phyloP scores from a whole-genome alignment of 1,284 basidiomycete species.

The Pascua guehoae region DNA sequence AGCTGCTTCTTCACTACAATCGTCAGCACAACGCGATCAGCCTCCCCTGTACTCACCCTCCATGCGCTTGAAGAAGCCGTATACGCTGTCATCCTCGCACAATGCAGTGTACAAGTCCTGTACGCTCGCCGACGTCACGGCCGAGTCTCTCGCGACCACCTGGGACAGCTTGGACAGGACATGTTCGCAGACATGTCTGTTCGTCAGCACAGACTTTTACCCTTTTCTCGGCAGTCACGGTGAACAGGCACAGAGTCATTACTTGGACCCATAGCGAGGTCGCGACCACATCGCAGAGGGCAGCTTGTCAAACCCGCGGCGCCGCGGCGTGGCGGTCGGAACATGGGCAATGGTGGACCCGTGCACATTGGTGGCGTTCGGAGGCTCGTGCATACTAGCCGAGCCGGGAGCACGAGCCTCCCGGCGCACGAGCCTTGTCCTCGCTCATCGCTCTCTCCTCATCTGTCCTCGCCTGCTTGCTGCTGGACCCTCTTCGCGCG shows the following conservation, averaged over 20 bases:
- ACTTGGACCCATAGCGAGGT: too few relatives aligned
- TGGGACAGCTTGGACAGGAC: constrained; percentile 73
- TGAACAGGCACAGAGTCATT: too few relatives aligned
- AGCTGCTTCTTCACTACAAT: too few relatives aligned
- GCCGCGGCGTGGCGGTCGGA: background rate
- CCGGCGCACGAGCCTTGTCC: too few relatives aligned
- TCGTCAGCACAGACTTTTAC: constrained; percentile 1
- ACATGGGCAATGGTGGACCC: too few relatives aligned
- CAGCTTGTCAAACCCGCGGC: too few relatives aligned
- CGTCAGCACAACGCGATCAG: background rate
- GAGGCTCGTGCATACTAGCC: background rate
- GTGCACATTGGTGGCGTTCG: too few relatives aligned
- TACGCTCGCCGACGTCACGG: constrained; percentile 62
- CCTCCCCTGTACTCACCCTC: constrained; percentile 57
- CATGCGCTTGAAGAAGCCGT: constrained; percentile 78
- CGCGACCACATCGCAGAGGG: background rate
- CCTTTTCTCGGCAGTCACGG: too few relatives aligned
- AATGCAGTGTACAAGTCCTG: constrained; percentile 79
- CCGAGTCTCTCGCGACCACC: constrained; percentile 76
- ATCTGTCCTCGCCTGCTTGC: background rate
- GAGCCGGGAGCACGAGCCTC: too few relatives aligned
- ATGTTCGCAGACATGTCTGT: constrained; percentile 60
- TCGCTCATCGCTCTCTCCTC: too few relatives aligned
- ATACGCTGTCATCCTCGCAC: constrained; percentile 80
- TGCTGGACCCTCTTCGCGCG: background rate